Percentiles rank a stretch among this genome's conserved stretches.
These are phyloP conservation scores for Globisporangium solare DNA, from an alignment of 352 stramenopile species.

Conservation along the genomic window DNA sequence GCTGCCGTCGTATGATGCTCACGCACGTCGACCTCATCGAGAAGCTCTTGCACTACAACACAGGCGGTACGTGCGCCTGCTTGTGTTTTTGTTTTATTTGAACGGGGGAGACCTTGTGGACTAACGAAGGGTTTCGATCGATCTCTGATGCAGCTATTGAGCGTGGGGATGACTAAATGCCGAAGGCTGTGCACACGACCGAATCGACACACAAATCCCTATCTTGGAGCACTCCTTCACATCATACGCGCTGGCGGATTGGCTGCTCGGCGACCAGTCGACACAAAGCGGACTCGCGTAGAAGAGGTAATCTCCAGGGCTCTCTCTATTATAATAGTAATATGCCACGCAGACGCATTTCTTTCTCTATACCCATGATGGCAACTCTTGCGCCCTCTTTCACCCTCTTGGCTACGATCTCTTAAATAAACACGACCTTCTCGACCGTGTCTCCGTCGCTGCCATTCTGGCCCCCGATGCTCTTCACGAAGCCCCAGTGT, in stretches of 20 bases:
- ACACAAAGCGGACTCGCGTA: no score
- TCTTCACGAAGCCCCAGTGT: constrained; percentile 67
- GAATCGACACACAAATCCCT: constrained; percentile 18
- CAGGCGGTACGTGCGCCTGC: constrained; percentile 47
- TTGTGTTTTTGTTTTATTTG: background rate
- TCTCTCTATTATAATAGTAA: constrained; percentile 34
- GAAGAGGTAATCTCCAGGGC: no score
- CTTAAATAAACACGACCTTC: constrained; percentile 78
- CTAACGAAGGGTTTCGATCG: no score
- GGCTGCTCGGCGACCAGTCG: no score
- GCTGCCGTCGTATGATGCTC: constrained; percentile 98
- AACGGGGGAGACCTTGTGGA: no score
- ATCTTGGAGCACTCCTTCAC: background rate
- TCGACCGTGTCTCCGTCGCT: constrained; percentile 55
- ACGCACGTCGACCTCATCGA: constrained; percentile 99
- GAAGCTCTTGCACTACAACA: constrained; percentile 99
- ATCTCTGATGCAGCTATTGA: constrained; percentile 55
- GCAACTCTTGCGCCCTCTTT: no score
- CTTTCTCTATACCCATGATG: no score
- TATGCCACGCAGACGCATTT: background rate
- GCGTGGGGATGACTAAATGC: constrained; percentile 60
- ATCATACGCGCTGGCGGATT: no score
- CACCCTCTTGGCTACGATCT: background rate
- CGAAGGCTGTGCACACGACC: background rate
- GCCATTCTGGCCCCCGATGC: constrained; percentile 36